Percentiles rank a stretch among this genome's conserved stretches.
Conservation (phyloP, 352 stramenopile species). For the Bremia lactucae region DNA sequence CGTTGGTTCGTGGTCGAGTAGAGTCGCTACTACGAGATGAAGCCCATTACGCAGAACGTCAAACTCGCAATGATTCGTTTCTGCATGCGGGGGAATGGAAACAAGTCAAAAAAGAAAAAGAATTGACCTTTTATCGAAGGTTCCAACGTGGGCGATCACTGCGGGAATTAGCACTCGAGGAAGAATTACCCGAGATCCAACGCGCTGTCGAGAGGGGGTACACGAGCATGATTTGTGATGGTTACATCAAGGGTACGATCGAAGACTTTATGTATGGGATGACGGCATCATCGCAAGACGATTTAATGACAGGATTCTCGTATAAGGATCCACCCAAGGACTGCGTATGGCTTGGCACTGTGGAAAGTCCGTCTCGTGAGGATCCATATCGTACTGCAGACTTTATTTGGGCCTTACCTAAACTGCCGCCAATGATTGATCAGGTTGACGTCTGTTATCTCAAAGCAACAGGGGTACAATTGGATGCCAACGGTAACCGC, state of each 20-base stretch:
- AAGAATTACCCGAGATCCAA: constrained; percentile 19
- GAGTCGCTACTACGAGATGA: constrained; percentile 27
- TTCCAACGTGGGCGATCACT: constrained; percentile 17
- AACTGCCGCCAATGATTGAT: constrained; percentile 10
- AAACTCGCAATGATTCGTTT: constrained; percentile 16
- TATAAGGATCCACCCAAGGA: constrained; percentile 27
- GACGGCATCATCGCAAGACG: constrained; percentile 18
- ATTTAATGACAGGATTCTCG: constrained; percentile 27
- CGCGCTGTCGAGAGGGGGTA: constrained; percentile 18
- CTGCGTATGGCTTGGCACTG: constrained; percentile 25
- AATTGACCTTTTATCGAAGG: constrained; percentile 36
- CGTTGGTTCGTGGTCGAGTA: constrained; percentile 22
- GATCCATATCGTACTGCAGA: constrained; percentile 33
- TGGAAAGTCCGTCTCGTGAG: constrained; percentile 12
- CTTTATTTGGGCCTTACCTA: constrained; percentile 19
- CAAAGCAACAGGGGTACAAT: constrained; percentile 28
- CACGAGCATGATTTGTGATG: constrained; percentile 21
- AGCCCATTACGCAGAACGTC: constrained; percentile 3
- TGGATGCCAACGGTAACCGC: constrained; percentile 14
- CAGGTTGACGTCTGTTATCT: constrained; percentile 33
- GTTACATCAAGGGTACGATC: constrained; percentile 23
- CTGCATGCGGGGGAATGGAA: constrained; percentile 40
- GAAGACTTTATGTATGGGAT: constrained; percentile 36
- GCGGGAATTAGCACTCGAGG: constrained; percentile 16
- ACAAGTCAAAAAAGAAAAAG: constrained; percentile 20